Base-by-base conservation (phyloP, 768 basidiomycete species). In the Cystofilobasidium capitatum region DNA sequence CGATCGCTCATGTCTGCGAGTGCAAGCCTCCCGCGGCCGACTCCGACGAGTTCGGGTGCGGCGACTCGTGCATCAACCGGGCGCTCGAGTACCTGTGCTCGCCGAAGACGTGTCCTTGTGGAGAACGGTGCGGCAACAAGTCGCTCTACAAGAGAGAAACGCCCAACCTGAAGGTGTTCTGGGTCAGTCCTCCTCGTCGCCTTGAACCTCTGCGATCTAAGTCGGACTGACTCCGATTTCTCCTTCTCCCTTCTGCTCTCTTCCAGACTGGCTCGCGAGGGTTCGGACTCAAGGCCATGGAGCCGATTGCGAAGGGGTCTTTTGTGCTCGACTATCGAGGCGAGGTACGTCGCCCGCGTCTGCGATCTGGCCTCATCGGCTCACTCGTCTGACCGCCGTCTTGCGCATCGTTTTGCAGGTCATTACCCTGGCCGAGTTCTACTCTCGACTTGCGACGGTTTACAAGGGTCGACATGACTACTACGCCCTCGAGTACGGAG, bases 291-390 rank as follows among this genome's bases (percentile, higher is more conserved):
- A 68, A 75, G 26, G 72, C 76, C 13, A 70, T 58, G 47, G 74
- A 75, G 61, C 62, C 70, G 42, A 76, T 79, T 36, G 65, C 71
- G 35, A 71, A 75, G 57, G 78, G 77, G 0, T 71, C 75, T 26
- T 78, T 78, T 62, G 76, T 79, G 17, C 77, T 77, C 39, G 77
- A 78, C 69, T 79, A 78, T 58, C 72, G 78, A 62, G 76, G 77
- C 33, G 77, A 75, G 70, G 74, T 76, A 20, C 66, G 72, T 62
- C 20, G 24, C 14, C 13, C 45, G 33, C 37, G 49, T 22, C 36
- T 31, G 33, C 39, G 16, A 31, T 24, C 10, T 47, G 0, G 12
- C 39, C 22, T 20, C 13, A 9, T 40, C 17, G 49, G 20, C 10
- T 1, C 29, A 2, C 35, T 33, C n/a, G 4, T 13, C 33, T 40